Evolutionary conservation across 345 rosid genomes (phyloP), one percentile per base, ranked within the genome.

Genomic region (Brassica carinata): DNA sequence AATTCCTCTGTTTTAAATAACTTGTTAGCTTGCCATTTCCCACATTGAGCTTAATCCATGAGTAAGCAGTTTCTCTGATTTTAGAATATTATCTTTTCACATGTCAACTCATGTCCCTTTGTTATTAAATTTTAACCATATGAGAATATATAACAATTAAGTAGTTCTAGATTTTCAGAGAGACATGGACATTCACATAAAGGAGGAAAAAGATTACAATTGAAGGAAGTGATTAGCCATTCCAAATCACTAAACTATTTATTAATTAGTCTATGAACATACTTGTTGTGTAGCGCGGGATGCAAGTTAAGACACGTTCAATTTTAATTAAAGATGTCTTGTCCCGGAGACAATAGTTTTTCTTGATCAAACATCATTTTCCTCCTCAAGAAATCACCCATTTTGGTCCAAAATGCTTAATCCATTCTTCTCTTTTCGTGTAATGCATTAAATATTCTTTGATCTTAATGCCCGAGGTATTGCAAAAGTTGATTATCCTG

Each of bases 351-450:
- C 7, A 91, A 71, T 33, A 91, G 72, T 84, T 69, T 85, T 82
- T 89, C 90, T 3, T 97, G 99, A 88, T 96, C 99, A 88, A 88
- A 96, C 71, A 59, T 82, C 7, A 74, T 65, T 85, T 96, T 96
- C 51, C 88, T 87, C 38, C 79, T 78, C n/a, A 55, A 38, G 67
- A 90, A 93, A 38, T 64, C 80, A 17, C 3, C 99, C 99, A 96
- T 81, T 89, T 93, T n/a, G 90, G 71, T 18, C 97, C 94, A 68
- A 93, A 93, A 82, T 96, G 97, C 15, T 79, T 79, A 13, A 69
- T 36, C 99, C 99, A 96, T 5, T 86, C 89, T 70, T 85, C 83
- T 72, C 69, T 83, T 2, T 59, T 85, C 5, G 69, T 72, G 82
- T 87, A 82, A 77, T 83, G 79, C 27, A 92, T 93, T 65, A 96